Conservation (phyloP, 2,329 filamentous ascomycete species). For the Pseudogymnoascus sp. region DNA sequence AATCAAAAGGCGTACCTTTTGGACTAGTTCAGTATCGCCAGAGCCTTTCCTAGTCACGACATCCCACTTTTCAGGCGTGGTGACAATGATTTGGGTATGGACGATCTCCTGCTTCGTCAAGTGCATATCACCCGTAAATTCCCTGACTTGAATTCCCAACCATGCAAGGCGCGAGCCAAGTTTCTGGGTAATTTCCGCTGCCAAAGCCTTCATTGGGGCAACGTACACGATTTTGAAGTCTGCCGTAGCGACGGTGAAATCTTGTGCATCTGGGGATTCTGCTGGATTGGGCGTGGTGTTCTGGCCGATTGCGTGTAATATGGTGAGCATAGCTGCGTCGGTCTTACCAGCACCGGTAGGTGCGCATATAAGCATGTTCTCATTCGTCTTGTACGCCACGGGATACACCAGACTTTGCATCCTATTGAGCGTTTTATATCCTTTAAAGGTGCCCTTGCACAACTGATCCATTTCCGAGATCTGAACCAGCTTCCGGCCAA, state of each 20-base stretch:
- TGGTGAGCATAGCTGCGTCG: constrained; percentile 93
- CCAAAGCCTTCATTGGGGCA: constrained; percentile 96
- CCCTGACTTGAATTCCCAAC: constrained; percentile 85
- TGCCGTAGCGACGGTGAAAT: constrained; percentile 75
- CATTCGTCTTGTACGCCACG: constrained; percentile 88
- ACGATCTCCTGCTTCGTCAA: constrained; percentile 94
- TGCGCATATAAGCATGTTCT: constrained; percentile 98
- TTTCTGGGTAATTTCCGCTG: constrained; percentile 93
- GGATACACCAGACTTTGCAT: constrained; percentile 98
- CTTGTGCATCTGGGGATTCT: constrained; percentile 61
- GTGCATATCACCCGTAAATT: constrained; percentile 98
- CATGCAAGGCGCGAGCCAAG: constrained; percentile 84
- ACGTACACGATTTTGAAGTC: constrained; percentile 99
- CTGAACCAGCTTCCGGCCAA: constrained; percentile 65
- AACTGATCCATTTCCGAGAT: constrained; percentile 82
- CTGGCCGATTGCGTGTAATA: constrained; percentile 82
- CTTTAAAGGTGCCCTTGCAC: constrained; percentile 84
- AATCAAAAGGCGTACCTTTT: constrained; percentile 91
- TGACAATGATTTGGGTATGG: constrained; percentile 95
- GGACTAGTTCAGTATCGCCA: constrained; percentile 92
- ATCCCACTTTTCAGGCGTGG: constrained; percentile 98
- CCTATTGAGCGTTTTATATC: constrained; percentile 86
- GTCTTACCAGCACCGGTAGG: constrained; percentile 97
- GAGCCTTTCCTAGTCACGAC: constrained; percentile 96
- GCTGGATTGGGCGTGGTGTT: constrained; percentile 74